phyloP scores from a whole-genome alignment of 2,329 filamentous ascomycete genomes.

The Tolypocladium capitatum region DNA sequence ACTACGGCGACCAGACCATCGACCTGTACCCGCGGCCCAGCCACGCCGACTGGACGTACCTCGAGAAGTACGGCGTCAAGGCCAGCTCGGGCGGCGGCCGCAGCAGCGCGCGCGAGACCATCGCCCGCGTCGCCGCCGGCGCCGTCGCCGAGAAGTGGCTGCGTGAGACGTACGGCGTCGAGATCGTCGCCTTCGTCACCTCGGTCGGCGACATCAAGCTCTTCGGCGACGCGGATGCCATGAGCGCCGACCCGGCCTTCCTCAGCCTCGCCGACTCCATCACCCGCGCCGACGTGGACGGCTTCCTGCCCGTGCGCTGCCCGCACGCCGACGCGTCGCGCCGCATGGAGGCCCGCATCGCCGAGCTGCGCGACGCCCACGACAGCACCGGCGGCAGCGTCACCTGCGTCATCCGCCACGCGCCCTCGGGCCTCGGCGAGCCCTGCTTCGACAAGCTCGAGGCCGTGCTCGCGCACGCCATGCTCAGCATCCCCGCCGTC shows the following conservation, averaged over 20 bases:
- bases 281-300: constrained; percentile 65
- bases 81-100: constrained; percentile 81
- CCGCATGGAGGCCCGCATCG: constrained; percentile 70
- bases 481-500: constrained; percentile 87
- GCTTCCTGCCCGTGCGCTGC: constrained; percentile 76
- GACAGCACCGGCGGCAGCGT: constrained; percentile 94
- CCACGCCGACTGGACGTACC: constrained; percentile 94
- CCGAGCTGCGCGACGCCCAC: constrained; percentile 59
- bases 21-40: constrained; percentile 81
- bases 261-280: constrained; percentile 60
- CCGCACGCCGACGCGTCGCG: constrained; percentile 51
- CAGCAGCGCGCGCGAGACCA: constrained; percentile 88
- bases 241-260: constrained; percentile 70
- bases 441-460: constrained; percentile 94
- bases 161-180: constrained; percentile 62
- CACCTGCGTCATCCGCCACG: constrained; percentile 82
- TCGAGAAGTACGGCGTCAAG: constrained; percentile 94
- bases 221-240: constrained; percentile 18
- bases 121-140: constrained; percentile 81
- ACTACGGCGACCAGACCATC: constrained; percentile 85
- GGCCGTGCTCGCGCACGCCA: constrained; percentile 79
- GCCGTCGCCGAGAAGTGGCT: constrained; percentile 93
- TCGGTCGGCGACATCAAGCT: constrained; percentile 54
- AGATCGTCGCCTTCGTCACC: constrained; percentile 83
- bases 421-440: constrained; percentile 77